Evolutionary conservation across 2,329 filamentous ascomycete genomes (phyloP).

Genomic region (Exophiala oligosperma): DNA sequence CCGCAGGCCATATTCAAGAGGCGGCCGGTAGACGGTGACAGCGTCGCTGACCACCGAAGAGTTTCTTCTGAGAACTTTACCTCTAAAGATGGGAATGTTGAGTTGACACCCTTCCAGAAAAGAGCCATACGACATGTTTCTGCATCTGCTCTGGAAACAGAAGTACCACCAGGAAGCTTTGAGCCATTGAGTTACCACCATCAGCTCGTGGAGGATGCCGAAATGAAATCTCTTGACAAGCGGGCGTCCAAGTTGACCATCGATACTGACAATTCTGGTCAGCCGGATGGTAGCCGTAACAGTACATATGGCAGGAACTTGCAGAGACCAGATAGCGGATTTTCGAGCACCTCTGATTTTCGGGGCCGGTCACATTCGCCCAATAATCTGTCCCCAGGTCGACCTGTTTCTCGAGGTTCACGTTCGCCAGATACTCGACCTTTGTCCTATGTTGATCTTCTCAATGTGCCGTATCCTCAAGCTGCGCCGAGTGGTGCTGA

Average conservation of each 20-base stretch:
- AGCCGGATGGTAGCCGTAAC: constrained; percentile 52
- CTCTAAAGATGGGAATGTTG: constrained; percentile 7
- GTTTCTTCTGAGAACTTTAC: constrained; percentile 19
- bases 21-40: constrained; percentile 14
- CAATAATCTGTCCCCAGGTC: constrained; percentile 49
- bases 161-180: constrained; percentile 38
- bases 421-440: constrained; percentile 60
- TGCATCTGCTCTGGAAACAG: constrained; percentile 17
- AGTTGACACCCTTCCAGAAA: constrained; percentile 21
- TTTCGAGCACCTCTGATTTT: constrained; percentile 72
- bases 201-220: constrained; percentile 43
- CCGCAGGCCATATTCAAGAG: constrained; percentile 17
- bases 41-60: constrained; percentile 18
- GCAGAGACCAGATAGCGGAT: constrained; percentile 71
- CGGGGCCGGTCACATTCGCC: constrained; percentile 62
- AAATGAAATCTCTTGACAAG: constrained; percentile 24
- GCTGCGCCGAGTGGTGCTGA: constrained; percentile 62
- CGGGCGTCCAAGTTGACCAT: constrained; percentile 32
- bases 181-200: constrained; percentile 56
- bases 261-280: constrained; percentile 35
- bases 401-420: constrained; percentile 51
- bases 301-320: constrained; percentile 58
- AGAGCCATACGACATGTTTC: constrained; percentile 30
- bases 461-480: constrained; percentile 75
- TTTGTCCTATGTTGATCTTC: constrained; percentile 61